A percentile compares a stretch with the other conserved stretches of the same genome.
Conservation (phyloP, 2,329 filamentous ascomycete species). For the Achaetomium macrosporum region DNA sequence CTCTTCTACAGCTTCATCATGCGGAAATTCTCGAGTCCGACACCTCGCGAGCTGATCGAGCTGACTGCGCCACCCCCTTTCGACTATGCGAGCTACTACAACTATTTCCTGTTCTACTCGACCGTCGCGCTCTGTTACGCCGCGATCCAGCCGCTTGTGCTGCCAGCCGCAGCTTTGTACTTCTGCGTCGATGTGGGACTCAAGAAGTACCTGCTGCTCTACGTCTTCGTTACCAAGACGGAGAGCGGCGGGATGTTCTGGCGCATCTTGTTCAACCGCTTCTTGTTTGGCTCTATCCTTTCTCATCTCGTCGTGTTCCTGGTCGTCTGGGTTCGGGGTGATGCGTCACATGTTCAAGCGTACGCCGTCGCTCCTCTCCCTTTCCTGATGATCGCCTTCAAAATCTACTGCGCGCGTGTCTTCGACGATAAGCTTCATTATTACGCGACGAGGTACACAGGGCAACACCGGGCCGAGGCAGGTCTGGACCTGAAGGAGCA, state of each 20-base stretch:
- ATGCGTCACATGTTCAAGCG: slow-evolving; percentile 54
- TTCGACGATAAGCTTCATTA: slow-evolving; percentile 80
- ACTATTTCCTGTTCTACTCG: slow-evolving; percentile 92
- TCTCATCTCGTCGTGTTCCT: slow-evolving; percentile 74
- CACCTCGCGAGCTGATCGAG: slow-evolving; percentile 85
- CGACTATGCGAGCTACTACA: slow-evolving; percentile 95
- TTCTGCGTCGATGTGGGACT: slow-evolving; percentile 81
- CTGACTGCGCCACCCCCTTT: slow-evolving; percentile 87
- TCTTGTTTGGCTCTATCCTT: slow-evolving; percentile 75
- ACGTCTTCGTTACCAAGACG: slow-evolving; percentile 94
- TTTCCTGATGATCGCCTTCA: slow-evolving; percentile 75
- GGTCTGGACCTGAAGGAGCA: slow-evolving; percentile 45
- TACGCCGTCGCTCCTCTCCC: slow-evolving; percentile 68
- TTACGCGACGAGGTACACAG: slow-evolving; percentile 62
- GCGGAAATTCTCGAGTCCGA: slow-evolving; percentile 79
- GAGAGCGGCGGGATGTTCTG: slow-evolving; percentile 93
- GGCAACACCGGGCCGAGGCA: slow-evolving; percentile 40
- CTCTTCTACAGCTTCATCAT: slow-evolving; percentile 79
- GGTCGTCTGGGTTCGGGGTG: slow-evolving; percentile 65
- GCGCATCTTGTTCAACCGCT: slow-evolving; percentile 87
- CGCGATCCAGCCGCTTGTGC: slow-evolving; percentile 77
- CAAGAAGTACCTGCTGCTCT: slow-evolving; percentile 92
- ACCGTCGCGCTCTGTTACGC: slow-evolving; percentile 84
- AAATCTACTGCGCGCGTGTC: slow-evolving; percentile 67
- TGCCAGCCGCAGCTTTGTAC: slow-evolving; percentile 83